Conservation (phyloP, 2,329 filamentous ascomycete genomes). For the Cladorrhinum sp. region DNA sequence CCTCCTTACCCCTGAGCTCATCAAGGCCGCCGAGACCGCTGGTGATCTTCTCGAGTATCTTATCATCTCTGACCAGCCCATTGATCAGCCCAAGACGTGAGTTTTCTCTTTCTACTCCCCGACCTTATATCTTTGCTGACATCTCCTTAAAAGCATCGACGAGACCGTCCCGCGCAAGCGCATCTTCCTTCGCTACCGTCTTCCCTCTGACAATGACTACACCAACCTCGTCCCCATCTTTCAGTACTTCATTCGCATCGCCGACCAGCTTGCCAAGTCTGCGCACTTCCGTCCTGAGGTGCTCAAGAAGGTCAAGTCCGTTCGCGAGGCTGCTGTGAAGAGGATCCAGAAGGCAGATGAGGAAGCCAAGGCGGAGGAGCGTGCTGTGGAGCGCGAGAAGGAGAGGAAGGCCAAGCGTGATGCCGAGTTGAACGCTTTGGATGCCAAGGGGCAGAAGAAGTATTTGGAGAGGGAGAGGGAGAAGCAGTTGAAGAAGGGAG, state of each 20-base stretch:
- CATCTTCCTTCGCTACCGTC: slow-evolving; percentile 72
- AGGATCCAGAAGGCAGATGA: slow-evolving; percentile 79
- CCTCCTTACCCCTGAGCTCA: slow-evolving; percentile 82
- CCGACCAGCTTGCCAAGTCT: slow-evolving; percentile 71
- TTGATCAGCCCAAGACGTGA: slow-evolving; percentile 81
- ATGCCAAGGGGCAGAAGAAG: slow-evolving; percentile 82
- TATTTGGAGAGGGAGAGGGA: slow-evolving; percentile 78
- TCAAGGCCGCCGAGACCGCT: slow-evolving; percentile 72
- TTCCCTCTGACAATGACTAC: slow-evolving; percentile 63
- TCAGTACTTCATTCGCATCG: slow-evolving; percentile 76
- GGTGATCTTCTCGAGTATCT: slow-evolving; percentile 83
- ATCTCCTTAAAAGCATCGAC: slow-evolving; percentile 60
- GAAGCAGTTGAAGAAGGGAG: slow-evolving; percentile 60
- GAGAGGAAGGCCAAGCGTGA: slow-evolving; percentile 89
- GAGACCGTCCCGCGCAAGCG: slow-evolving; percentile 85
- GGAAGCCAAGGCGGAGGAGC: slow-evolving; percentile 76
- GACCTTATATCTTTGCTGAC: background rate
- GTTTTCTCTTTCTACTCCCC: slow-evolving; percentile 31
- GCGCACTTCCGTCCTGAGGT: slow-evolving; percentile 92
- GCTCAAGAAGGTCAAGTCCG: slow-evolving; percentile 73
- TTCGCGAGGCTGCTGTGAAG: slow-evolving; percentile 75
- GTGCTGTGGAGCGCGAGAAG: slow-evolving; percentile 67
- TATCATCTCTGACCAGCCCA: slow-evolving; percentile 84
- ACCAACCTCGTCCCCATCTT: slow-evolving; percentile 70
- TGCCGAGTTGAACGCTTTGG: slow-evolving; percentile 70